A percentile compares a stretch with the other conserved stretches of the same genome.
phyloP scores from a whole-genome alignment of 2,329 filamentous ascomycete genomes.

The Neonectria sp. region DNA sequence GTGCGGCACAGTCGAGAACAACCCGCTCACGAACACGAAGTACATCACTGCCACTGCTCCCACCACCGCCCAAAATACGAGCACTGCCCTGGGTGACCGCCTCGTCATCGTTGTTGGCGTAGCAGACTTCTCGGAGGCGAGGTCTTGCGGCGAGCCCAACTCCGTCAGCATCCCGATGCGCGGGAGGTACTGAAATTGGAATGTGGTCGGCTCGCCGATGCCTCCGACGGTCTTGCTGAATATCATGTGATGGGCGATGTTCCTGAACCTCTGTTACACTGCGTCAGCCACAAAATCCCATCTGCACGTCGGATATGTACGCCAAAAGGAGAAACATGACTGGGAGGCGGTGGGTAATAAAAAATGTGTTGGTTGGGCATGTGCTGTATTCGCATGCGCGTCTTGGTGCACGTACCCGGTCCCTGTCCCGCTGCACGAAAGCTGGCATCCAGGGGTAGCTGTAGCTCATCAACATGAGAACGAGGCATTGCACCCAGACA shows the following conservation, averaged over 20 bases:
- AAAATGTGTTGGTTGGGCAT: constrained; percentile 9
- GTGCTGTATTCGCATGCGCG: constrained; percentile 1
- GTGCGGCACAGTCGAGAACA: constrained; percentile 34
- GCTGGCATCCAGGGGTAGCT: constrained; percentile 55
- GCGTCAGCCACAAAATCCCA: constrained; percentile 28
- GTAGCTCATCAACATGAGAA: constrained; percentile 72
- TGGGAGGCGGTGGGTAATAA: neutral
- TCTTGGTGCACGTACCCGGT: constrained; percentile 44
- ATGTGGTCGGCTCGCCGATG: constrained; percentile 73
- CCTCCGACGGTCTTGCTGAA: constrained; percentile 74
- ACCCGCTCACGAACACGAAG: constrained; percentile 35
- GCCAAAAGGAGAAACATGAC: constrained; percentile 1
- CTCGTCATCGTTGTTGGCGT: constrained; percentile 16
- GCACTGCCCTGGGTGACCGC: constrained; percentile 35
- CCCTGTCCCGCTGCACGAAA: constrained; percentile 55
- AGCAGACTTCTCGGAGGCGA: constrained; percentile 15
- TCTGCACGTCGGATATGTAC: constrained; percentile 10
- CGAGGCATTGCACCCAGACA: constrained; percentile 76
- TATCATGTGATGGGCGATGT: constrained; percentile 63
- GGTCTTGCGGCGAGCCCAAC: constrained; percentile 44
- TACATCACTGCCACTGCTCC: constrained; percentile 36
- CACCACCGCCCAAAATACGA: constrained; percentile 32
- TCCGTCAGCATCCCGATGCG: constrained; percentile 54
- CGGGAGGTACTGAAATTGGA: constrained; percentile 81
- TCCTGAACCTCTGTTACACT: constrained; percentile 45